These are phyloP conservation scores for Crinitomyces ghanaensis DNA, from an alignment of 805 yeast genomes.

Conservation along the genomic window DNA sequence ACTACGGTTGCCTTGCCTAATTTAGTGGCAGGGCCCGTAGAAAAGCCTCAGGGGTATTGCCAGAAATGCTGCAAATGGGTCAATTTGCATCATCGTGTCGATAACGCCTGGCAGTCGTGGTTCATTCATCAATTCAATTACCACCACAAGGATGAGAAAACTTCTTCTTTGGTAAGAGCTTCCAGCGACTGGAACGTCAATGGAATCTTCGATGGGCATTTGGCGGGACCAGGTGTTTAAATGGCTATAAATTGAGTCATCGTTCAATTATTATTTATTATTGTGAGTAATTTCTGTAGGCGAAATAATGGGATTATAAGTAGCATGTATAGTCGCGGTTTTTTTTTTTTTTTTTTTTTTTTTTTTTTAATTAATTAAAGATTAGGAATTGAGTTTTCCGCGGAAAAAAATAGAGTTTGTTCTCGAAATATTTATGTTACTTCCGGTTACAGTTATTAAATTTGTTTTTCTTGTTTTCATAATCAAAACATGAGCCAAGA, in stretches of 20 bases:
- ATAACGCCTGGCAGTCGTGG: constrained; percentile 16
- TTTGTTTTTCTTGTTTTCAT: too few relatives aligned
- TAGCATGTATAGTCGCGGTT: too few relatives aligned
- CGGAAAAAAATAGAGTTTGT: too few relatives aligned
- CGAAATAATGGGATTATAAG: too few relatives aligned
- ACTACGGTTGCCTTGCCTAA: constrained; percentile 8
- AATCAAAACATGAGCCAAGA: too few relatives aligned
- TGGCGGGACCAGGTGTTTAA: constrained; percentile 1
- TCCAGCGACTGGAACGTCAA: not conserved
- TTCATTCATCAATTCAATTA: constrained; percentile 14
- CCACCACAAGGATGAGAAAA: constrained; percentile 13
- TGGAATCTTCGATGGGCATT: constrained; percentile 5
- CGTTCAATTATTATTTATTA: not conserved
- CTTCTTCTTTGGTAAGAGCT: too few relatives aligned
- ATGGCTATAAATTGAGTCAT: not conserved
- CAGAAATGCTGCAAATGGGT: constrained; percentile 10
- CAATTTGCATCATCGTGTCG: constrained; percentile 12
- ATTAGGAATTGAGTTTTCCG: too few relatives aligned
- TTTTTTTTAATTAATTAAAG: too few relatives aligned
- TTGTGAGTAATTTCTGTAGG: not conserved
- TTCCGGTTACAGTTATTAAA: too few relatives aligned
- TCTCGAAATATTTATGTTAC: too few relatives aligned
- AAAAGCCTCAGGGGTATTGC: constrained; percentile 14
- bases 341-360: too few relatives aligned
- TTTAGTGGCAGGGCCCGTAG: constrained; percentile 9